These are phyloP conservation scores for Xylariaceae sp. DNA, from an alignment of 2,329 filamentous ascomycete genomes.

Conservation along the genomic window DNA sequence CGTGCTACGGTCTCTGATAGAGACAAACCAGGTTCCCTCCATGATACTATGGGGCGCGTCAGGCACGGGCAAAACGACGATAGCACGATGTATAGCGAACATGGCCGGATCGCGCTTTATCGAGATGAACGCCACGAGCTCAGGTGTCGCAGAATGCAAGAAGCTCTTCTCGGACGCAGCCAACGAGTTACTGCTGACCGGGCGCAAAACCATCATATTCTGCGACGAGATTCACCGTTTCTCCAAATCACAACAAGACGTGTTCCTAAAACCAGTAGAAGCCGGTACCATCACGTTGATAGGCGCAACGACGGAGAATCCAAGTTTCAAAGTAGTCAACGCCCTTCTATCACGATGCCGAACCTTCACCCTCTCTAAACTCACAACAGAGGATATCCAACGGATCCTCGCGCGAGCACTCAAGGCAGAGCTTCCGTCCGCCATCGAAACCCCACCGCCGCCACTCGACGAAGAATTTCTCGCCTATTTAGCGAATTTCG, in stretches of 20 bases:
- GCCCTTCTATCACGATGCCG: constrained; percentile 86
- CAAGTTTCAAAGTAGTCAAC: constrained; percentile 86
- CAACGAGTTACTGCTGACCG: constrained; percentile 76
- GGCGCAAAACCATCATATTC: constrained; percentile 91
- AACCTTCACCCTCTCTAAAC: constrained; percentile 79
- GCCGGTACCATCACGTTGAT: constrained; percentile 87
- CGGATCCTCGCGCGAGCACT: constrained; percentile 76
- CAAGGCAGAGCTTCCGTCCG: constrained; percentile 49
- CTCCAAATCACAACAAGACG: constrained; percentile 88
- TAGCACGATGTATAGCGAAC: constrained; percentile 83
- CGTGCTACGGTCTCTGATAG: constrained; percentile 82
- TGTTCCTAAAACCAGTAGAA: constrained; percentile 91
- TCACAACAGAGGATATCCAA: constrained; percentile 69
- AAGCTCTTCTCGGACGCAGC: constrained; percentile 84
- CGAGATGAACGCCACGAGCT: constrained; percentile 91
- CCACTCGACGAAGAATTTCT: constrained; percentile 77
- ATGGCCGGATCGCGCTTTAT: constrained; percentile 83
- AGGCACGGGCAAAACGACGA: constrained; percentile 85
- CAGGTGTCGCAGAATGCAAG: constrained; percentile 86
- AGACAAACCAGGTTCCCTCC: constrained; percentile 80
- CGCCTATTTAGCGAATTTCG: constrained; percentile 77
- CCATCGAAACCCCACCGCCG: constrained; percentile 39
- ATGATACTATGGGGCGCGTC: constrained; percentile 92
- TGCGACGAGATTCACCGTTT: constrained; percentile 97
- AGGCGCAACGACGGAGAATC: constrained; percentile 95